phyloP scores from a whole-genome alignment of 257 asterid species.

The Ajuga chamaepitys region DNA sequence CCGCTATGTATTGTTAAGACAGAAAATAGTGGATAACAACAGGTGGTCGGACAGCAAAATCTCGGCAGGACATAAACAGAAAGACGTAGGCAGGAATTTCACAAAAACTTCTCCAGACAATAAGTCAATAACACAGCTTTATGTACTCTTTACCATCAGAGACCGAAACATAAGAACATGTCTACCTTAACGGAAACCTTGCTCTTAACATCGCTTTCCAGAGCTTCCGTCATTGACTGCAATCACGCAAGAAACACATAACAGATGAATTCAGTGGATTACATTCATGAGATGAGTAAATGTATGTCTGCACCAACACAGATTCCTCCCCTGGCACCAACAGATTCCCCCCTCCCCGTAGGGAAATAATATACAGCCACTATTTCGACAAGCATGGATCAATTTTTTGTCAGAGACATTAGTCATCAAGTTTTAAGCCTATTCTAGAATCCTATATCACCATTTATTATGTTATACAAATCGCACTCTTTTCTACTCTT shows the following conservation, averaged over 20 bases:
- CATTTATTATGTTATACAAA: background rate
- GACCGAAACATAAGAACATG: background rate
- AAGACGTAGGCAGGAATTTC: background rate
- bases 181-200: constrained; percentile 71
- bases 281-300: background rate
- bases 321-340: background rate
- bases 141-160: background rate
- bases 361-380: background rate
- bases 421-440: background rate
- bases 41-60: background rate
- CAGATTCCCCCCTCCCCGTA: background rate
- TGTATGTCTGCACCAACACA: background rate
- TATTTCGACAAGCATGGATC: background rate
- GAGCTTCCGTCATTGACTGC: constrained; percentile 87
- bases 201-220: constrained; percentile 70
- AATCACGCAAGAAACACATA: constrained; percentile 6
- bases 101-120: background rate
- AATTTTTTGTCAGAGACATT: background rate
- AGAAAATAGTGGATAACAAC: background rate
- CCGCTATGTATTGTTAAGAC: background rate
- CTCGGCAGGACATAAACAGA: background rate
- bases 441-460: background rate
- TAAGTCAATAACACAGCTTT: background rate
- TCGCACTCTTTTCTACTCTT: background rate
- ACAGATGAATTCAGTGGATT: background rate